Base-by-base conservation (phyloP, 495 filamentous ascomycete genomes). In the Lasiosphaeria miniovina region DNA sequence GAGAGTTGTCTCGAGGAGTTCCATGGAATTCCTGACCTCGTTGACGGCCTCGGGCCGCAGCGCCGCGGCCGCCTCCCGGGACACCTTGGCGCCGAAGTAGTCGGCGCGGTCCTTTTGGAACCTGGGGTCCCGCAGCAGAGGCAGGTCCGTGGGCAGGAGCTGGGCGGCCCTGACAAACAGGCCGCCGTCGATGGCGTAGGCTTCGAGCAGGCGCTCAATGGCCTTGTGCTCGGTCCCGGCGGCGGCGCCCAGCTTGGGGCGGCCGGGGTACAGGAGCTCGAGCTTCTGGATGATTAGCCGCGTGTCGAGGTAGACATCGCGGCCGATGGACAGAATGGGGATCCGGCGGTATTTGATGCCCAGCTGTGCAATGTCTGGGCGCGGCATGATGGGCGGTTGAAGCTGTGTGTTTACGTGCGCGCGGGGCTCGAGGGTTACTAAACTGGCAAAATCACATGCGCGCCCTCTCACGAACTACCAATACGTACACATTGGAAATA, bases 271-370 rank as follows among this genome's bases (percentile, higher is more conserved):
- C 11, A 72, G 66, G 2, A 67, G 57, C 64, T 87, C 83, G 8
- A 89, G 81, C 59, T 82, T 82, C 0, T 60, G 61, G 31, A 90
- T 61, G 54, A 89, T 88, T 24, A 88, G 75, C 17, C 78, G 77
- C 4, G 82, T 82, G 70, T 87, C 83, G 60, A 78, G 75, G 73
- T 83, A 84, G 55, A 86, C 66, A 55, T 81, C 75, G 6, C 78
- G 74, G 36, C 82, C 84, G 57, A 85, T 82, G 35, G 82, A 65
- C 51, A 88, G 64, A 52, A 90, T 58, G 3, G 88, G 88, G 54
- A 89, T 88, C 50, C 87, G 84, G 0, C 86, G 81, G 74, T 90
- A 86, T 5, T 68, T 63, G 62, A 87, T 75, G n/a, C 82, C 81
- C 0, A 89, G 71, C 5, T 67, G 67, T 41, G 71, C 62, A 31